These are phyloP conservation scores for Pseudogymnoascus sp. DNA, from an alignment of 2,329 filamentous ascomycete genomes.

Conservation along the genomic window DNA sequence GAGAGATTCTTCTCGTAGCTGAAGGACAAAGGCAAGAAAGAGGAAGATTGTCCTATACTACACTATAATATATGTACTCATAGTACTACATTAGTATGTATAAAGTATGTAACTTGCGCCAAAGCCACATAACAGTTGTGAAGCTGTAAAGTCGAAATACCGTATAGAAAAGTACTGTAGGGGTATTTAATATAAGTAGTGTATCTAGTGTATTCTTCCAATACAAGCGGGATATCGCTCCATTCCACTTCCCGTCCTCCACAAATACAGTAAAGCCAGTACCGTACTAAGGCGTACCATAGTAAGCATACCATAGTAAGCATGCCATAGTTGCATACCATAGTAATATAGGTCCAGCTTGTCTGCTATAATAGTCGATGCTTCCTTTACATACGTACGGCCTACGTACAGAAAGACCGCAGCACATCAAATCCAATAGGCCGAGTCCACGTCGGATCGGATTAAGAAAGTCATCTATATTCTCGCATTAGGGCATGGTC, in stretches of 20 bases:
- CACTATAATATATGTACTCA: no score
- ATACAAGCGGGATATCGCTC: background rate
- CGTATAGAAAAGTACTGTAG: background rate
- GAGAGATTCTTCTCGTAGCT: background rate
- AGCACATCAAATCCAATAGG: background rate
- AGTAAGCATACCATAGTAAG: background rate
- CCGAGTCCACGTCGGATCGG: background rate
- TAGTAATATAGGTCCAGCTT: background rate
- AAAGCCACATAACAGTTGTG: background rate
- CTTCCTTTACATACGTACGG: no score
- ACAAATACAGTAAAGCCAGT: background rate
- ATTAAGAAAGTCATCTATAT: background rate
- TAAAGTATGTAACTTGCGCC: background rate
- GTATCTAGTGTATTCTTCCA: background rate
- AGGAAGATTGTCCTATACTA: no score
- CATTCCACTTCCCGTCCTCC: background rate
- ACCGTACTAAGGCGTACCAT: background rate
- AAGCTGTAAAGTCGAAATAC: background rate
- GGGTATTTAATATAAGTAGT: background rate
- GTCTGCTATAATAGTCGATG: background rate
- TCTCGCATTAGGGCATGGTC: conserved; percentile 1
- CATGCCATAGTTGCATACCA: background rate
- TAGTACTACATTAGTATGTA: no score
- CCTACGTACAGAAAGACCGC: background rate
- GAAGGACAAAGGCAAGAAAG: background rate